These are phyloP conservation scores for Rhizophlyctis rosea DNA, from an alignment of 192 early-diverging fungal genomes.

Conservation along the genomic window DNA sequence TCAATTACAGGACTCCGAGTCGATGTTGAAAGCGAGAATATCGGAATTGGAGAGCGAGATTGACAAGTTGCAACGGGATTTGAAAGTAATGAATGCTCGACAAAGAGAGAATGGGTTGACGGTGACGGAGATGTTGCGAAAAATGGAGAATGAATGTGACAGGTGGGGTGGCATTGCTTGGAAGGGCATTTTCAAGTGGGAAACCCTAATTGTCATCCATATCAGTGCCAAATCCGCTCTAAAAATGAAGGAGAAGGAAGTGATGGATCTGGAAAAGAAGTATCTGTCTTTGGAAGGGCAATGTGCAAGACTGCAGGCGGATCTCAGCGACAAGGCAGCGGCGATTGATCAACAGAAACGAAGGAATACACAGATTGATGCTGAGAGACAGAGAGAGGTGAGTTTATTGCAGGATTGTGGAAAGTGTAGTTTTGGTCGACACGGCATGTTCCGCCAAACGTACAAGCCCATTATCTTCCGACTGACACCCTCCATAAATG, in stretches of 20 bases:
- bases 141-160: constrained; percentile 40
- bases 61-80: constrained; percentile 31
- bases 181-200: no score
- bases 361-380: constrained; percentile 17
- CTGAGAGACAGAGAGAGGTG: constrained; percentile 22
- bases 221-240: no score
- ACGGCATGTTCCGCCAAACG: no score
- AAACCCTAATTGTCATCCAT: no score
- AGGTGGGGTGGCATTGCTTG: no score
- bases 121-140: constrained; percentile 31
- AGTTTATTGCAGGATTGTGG: constrained; percentile 6
- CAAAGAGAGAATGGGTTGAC: constrained; percentile 31
- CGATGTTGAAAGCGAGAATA: constrained; percentile 6
- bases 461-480: no score
- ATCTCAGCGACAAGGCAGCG: constrained; percentile 15
- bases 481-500: no score
- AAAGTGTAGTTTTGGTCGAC: background rate
- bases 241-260: constrained; percentile 9
- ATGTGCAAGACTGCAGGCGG: constrained; percentile 11
- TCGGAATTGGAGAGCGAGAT: constrained; percentile 33
- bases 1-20: background rate
- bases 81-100: constrained; percentile 30
- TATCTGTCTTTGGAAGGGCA: constrained; percentile 8
- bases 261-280: constrained; percentile 23
- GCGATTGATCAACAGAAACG: constrained; percentile 7